Conservation (phyloP, 331 rosid species). For the Malus hybrid region DNA sequence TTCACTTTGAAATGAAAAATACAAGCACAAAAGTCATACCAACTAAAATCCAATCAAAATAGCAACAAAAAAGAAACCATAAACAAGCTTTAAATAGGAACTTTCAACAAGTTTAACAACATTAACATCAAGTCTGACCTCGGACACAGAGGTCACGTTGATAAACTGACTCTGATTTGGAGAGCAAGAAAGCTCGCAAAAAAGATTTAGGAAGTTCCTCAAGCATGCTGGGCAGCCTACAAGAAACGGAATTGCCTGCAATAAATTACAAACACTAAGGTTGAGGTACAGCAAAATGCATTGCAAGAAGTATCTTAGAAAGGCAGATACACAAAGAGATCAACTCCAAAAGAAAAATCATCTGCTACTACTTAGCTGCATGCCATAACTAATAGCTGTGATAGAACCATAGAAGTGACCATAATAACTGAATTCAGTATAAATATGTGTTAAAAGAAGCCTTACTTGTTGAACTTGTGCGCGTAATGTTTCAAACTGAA, state of each 20-base stretch:
- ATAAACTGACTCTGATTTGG: constrained; percentile 83
- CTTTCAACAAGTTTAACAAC: neutral
- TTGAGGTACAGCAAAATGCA: neutral
- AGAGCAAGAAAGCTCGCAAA: constrained; percentile 94
- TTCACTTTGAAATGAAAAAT: neutral
- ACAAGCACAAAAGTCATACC: constrained; percentile 1
- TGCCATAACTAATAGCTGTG: too few species aligned
- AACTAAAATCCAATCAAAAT: constrained; percentile 5
- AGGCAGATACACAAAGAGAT: neutral
- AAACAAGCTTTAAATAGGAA: constrained; percentile 4
- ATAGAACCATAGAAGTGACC: too few species aligned
- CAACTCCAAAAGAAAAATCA: neutral
- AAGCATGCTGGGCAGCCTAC: constrained; percentile 99
- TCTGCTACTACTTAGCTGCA: neutral
- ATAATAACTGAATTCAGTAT: neutral
- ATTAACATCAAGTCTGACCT: constrained; percentile 43
- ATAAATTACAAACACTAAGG: constrained; percentile 2
- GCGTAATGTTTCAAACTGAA: constrained; percentile 75
- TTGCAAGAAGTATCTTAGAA: neutral
- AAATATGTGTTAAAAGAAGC: neutral
- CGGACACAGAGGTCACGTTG: constrained; percentile 70
- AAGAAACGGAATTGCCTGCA: constrained; percentile 90
- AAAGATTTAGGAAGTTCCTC: constrained; percentile 90
- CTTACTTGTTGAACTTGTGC: constrained; percentile 88
- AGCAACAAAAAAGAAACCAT: neutral